Conservation (phyloP, 306 rosid species). For the Cercis canadensis region DNA sequence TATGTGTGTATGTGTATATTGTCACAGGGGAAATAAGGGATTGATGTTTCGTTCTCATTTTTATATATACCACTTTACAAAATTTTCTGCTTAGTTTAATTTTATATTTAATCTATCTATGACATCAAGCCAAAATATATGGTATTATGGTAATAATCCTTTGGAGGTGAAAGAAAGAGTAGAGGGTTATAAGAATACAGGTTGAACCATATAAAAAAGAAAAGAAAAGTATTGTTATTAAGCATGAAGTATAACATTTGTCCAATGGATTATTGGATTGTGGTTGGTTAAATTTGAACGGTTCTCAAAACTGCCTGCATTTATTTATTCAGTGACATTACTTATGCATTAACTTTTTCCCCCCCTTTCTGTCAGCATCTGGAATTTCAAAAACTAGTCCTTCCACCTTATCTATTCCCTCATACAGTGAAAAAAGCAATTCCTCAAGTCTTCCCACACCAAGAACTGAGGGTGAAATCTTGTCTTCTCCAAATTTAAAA, state of each 20-base stretch:
- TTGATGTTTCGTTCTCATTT: not conserved
- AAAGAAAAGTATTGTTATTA: no score
- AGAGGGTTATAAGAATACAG: no score
- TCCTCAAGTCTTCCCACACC: constrained; percentile 74
- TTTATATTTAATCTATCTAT: no score
- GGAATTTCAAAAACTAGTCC: constrained; percentile 59
- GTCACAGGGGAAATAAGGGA: not conserved
- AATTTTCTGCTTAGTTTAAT: no score
- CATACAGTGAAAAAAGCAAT: constrained; percentile 58
- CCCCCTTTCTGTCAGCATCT: constrained; percentile 39
- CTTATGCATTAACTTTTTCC: constrained; percentile 29
- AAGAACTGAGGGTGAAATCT: constrained; percentile 86
- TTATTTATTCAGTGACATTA: not conserved
- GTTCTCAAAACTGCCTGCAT: not conserved
- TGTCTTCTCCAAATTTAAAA: constrained; percentile 77
- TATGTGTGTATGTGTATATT: not conserved
- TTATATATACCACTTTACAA: no score
- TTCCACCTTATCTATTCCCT: constrained; percentile 53
- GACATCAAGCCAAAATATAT: no score
- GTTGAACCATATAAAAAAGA: no score
- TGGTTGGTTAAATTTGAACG: not conserved
- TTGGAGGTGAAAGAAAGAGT: no score
- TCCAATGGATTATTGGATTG: not conserved
- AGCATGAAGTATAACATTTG: no score
- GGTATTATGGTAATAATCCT: no score